Evolutionary conservation across 768 basidiomycete species (phyloP).

Genomic region (Kwoniella bestiolae): DNA sequence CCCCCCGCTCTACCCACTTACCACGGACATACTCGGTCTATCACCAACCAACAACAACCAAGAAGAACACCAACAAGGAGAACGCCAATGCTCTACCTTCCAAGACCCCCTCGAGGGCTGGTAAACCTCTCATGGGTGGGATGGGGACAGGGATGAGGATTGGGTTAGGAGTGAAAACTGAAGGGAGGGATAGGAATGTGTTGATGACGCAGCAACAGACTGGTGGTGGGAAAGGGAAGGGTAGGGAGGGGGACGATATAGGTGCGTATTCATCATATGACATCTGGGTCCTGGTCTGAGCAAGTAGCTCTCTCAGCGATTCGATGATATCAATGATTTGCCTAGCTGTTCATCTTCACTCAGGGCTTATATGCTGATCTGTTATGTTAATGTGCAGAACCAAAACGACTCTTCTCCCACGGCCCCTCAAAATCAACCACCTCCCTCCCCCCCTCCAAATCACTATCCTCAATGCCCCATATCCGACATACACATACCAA

Average conservation of each 20-base stretch:
- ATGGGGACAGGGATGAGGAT: constrained; percentile 20
- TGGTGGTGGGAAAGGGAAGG: constrained; percentile 26
- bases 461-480: constrained; percentile 30
- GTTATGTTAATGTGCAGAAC: constrained; percentile 22
- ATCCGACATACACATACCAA: constrained; percentile 18
- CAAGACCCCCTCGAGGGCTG: constrained; percentile 45
- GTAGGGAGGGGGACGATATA: constrained; percentile 44
- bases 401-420: constrained; percentile 44
- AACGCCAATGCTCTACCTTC: constrained; percentile 41
- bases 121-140: constrained; percentile 10
- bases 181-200: constrained; percentile 42
- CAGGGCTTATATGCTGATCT: no score
- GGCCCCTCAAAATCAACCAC: constrained; percentile 25
- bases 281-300: no score
- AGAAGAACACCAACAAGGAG: constrained; percentile 47
- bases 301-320: no score
- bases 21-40: constrained; percentile 28
- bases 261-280: no score
- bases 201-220: background rate
- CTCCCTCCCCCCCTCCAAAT: constrained; percentile 43
- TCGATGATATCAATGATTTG: no score
- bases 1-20: constrained; percentile 32
- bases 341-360: no score
- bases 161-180: constrained; percentile 42
- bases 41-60: constrained; percentile 25